Evolutionary conservation across 257 asterid genomes (phyloP).

Genomic region (Lithospermum erythrorhizon): DNA sequence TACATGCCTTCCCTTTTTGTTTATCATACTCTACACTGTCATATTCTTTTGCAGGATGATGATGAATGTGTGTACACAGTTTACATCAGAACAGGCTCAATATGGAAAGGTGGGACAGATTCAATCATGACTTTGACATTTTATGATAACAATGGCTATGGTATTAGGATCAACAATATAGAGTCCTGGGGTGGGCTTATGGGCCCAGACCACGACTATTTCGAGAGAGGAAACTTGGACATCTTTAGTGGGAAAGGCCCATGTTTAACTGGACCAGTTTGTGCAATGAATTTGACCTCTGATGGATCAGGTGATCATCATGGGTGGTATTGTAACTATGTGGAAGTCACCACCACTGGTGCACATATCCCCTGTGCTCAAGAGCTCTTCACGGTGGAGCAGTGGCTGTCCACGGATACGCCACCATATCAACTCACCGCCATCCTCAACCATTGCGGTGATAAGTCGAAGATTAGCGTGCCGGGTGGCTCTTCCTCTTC

Average conservation of each 20-base stretch:
- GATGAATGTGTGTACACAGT: slow-evolving; percentile 60
- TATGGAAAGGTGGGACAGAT: slow-evolving; percentile 56
- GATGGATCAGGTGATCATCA: slow-evolving; percentile 10
- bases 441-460: slow-evolving; percentile 1
- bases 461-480: not conserved
- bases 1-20: too few relatives aligned
- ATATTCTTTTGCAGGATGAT: too few relatives aligned
- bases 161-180: slow-evolving; percentile 38
- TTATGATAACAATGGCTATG: slow-evolving; percentile 32
- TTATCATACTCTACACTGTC: too few relatives aligned
- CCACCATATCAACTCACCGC: slow-evolving; percentile 11
- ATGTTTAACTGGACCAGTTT: slow-evolving; percentile 44
- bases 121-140: slow-evolving; percentile 39
- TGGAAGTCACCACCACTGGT: slow-evolving; percentile 15
- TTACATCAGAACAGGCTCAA: slow-evolving; percentile 44
- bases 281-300: slow-evolving; percentile 17
- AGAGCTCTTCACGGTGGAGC: slow-evolving; percentile 16
- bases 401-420: slow-evolving; percentile 13
- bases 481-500: not conserved
- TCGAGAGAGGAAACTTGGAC: slow-evolving; percentile 64
- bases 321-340: slow-evolving; percentile 19
- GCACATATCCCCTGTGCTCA: slow-evolving; percentile 7
- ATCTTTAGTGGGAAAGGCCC: slow-evolving; percentile 67
- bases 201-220: slow-evolving; percentile 51
- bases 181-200: slow-evolving; percentile 72